These are phyloP conservation scores for Tillandsia fasciculata DNA, from an alignment of 176 grass and related monocot genomes.

Conservation along the genomic window DNA sequence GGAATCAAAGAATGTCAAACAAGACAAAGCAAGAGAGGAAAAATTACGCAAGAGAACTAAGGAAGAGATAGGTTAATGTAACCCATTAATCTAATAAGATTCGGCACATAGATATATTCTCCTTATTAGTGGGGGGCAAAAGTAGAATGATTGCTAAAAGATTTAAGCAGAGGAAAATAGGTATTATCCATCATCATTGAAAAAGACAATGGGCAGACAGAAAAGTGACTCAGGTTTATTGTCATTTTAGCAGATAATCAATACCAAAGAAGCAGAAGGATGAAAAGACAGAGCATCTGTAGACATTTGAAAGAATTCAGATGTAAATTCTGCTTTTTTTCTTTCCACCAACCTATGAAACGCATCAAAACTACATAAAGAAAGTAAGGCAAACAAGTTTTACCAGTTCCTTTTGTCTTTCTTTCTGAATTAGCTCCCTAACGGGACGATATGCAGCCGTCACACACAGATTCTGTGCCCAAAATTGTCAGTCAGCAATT, in stretches of 20 bases:
- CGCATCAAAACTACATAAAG: background rate
- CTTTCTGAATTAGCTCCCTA: slow-evolving; percentile 80
- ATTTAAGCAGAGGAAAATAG: no score
- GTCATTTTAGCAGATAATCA: no score
- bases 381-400: background rate
- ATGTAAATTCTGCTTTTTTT: no score
- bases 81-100: background rate
- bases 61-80: background rate
- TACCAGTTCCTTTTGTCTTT: slow-evolving; percentile 75
- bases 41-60: background rate
- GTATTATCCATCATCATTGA: no score
- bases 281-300: no score
- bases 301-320: no score
- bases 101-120: background rate
- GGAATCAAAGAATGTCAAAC: background rate
- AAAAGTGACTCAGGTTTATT: no score
- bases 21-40: background rate
- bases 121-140: no score
- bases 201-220: no score
- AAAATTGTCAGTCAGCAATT: background rate
- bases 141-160: no score
- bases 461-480: slow-evolving; percentile 67
- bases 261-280: no score
- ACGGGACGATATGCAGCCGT: slow-evolving; percentile 88
- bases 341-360: background rate